phyloP scores from a whole-genome alignment of 2,329 filamentous ascomycete genomes.

The Phialophora macrospora region DNA sequence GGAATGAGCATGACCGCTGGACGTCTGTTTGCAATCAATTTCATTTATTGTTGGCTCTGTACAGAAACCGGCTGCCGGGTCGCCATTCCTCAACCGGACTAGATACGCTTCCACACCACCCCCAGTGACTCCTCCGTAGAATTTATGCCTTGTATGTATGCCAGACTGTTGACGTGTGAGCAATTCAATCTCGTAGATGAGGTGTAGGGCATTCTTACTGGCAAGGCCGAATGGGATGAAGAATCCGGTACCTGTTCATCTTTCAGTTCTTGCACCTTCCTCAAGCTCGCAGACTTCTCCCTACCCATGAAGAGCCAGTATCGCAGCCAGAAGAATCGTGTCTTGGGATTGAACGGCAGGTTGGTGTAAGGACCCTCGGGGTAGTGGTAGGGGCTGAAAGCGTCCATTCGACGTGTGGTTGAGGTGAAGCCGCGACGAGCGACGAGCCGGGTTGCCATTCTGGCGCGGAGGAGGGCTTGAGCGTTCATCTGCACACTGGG shows the following conservation, averaged over 20 bases:
- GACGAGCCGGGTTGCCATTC: slow-evolving; percentile 68
- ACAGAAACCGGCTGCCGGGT: slow-evolving; percentile 26
- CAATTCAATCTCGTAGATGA: slow-evolving; percentile 5
- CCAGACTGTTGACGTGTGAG: slow-evolving; percentile 60
- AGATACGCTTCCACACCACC: slow-evolving; percentile 13
- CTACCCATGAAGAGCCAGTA: slow-evolving; percentile 76
- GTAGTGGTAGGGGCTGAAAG: slow-evolving; percentile 89
- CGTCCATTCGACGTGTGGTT: slow-evolving; percentile 70
- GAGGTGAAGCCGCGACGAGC: slow-evolving; percentile 93
- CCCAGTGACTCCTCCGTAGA: slow-evolving; percentile 12
- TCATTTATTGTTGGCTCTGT: slow-evolving; percentile 33
- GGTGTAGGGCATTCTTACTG: slow-evolving; percentile 55
- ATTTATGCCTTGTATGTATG: slow-evolving; percentile 67
- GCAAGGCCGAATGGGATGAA: slow-evolving; percentile 65
- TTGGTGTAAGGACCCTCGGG: slow-evolving; percentile 93
- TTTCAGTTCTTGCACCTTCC: slow-evolving; percentile 19
- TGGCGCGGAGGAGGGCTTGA: slow-evolving; percentile 66
- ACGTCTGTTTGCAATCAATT: slow-evolving; percentile 9
- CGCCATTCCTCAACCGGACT: slow-evolving; percentile 27
- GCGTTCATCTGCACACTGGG: slow-evolving; percentile 75
- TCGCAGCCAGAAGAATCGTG: slow-evolving; percentile 78
- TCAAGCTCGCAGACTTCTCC: slow-evolving; percentile 52
- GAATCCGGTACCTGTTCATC: slow-evolving; percentile 60
- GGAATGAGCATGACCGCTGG: neutral
- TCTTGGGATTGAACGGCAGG: slow-evolving; percentile 95